Evolutionary conservation across 805 yeast genomes (phyloP), one percentile per base, ranked within the genome.

Genomic region (Candida quercuum): DNA sequence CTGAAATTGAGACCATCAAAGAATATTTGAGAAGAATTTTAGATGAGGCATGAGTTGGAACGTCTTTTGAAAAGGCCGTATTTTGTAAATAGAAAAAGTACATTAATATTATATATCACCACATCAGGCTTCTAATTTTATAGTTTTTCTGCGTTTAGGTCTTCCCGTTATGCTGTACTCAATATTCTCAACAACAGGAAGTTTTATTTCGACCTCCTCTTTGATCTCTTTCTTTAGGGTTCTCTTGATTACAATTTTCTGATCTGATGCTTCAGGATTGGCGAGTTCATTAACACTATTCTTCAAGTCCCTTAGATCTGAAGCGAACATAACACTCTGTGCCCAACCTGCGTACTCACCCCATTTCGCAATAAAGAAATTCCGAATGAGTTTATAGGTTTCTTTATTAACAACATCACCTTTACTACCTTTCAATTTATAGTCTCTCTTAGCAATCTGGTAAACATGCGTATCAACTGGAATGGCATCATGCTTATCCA

Each of bases 341-440:
- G 98, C 98, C 99, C 99, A 93, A 0, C 99, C 99, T 2, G 99
- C 97, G 56, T 83, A 84, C 2, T 74, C 74, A 0, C 96, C 97
- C 91, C 96, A 93, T 31, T 79, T 62, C 0, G 69, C 67, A 32
- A 71, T 67, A 56, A 91, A 80, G 54, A 71, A 74, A 8, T 54
- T 51, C 31, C 87, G 68, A 6, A 87, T 81, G 17, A 69, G 66
- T 19, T 56, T 53, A 18, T 63, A 41, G 1, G 60, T 59, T 21
- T 47, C 48, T 32, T 60, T 59, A 4, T 50, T 58, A 2, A 59
- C 54, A 4, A 48, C 42, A 9, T 54, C 56, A 14, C 58, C 52
- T 28, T 50, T 49, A n/a, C 32, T 24, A 3, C 52, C 41, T 43
- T 65, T 73, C 47, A 77, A 72, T 46, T 74, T 75, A 59, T 87